These are phyloP conservation scores for Pseudocercospora ulei DNA, from an alignment of 2,329 filamentous ascomycete genomes.

Conservation along the genomic window DNA sequence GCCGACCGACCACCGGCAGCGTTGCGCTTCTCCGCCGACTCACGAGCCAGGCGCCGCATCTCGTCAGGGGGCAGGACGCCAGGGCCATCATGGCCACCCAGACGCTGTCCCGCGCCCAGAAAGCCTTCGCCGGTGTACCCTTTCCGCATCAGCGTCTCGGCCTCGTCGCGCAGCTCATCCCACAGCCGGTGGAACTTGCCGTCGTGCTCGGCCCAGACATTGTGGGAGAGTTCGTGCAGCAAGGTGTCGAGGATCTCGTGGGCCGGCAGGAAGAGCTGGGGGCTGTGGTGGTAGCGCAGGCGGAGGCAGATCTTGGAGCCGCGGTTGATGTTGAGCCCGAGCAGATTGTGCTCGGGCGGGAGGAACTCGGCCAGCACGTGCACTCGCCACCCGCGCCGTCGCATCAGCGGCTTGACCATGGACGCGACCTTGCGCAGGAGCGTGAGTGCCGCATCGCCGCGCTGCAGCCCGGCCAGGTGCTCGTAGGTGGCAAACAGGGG, in stretches of 20 bases:
- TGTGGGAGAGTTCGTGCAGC: conserved; percentile 90
- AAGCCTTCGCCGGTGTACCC: conserved; percentile 90
- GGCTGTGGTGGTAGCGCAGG: conserved; percentile 65
- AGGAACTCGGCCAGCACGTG: conserved; percentile 74
- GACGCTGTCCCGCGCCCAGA: conserved; percentile 59
- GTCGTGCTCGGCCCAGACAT: conserved; percentile 73
- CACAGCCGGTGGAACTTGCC: conserved; percentile 73
- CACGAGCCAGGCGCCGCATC: conserved; percentile 62
- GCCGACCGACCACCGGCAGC: conserved; percentile 39
- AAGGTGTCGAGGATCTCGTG: conserved; percentile 81
- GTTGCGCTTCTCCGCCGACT: conserved; percentile 57
- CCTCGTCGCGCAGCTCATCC: conserved; percentile 81
- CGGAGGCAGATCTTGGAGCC: conserved; percentile 74
- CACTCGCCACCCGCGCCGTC: conserved; percentile 72
- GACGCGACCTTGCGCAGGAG: conserved; percentile 73
- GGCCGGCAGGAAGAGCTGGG: conserved; percentile 65
- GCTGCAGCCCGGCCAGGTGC: conserved; percentile 41
- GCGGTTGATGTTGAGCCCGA: conserved; percentile 68
- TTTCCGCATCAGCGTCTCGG: conserved; percentile 63
- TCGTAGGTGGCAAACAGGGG: conserved; percentile 44
- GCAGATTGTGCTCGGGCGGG: conserved; percentile 60
- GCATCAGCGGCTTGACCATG: conserved; percentile 89
- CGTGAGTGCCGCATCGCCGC: conserved; percentile 42
- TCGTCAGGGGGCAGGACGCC: conserved; percentile 59
- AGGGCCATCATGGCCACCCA: conserved; percentile 50